Percentiles rank a stretch among this genome's conserved stretches.
Conservation (phyloP, 2,329 filamentous ascomycete genomes). For the Berkeleyomyces rouxiae region DNA sequence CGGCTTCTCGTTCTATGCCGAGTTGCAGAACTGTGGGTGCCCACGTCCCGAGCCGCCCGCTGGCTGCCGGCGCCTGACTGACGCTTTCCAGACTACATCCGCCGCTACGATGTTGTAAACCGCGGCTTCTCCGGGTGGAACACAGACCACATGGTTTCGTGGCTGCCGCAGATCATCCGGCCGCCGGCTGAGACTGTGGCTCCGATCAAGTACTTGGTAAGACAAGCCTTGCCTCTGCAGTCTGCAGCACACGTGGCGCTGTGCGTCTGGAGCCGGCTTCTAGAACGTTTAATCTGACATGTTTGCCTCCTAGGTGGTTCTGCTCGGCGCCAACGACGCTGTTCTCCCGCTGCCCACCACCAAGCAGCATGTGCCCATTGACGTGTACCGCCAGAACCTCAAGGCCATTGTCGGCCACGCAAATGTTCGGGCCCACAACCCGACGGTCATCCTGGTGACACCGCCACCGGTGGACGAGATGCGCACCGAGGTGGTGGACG, state of each 20-base stretch:
- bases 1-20: conserved; percentile 60
- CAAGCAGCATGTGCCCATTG: conserved; percentile 62
- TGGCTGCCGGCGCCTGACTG: not conserved
- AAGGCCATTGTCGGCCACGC: conserved; percentile 56
- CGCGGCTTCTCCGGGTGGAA: conserved; percentile 79
- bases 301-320: conserved; percentile 40
- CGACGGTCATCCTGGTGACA: conserved; percentile 60
- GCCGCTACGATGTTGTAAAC: conserved; percentile 74
- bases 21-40: conserved; percentile 48
- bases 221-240: conserved; percentile 15
- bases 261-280: not conserved
- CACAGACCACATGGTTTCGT: conserved; percentile 53
- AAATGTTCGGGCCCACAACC: conserved; percentile 48
- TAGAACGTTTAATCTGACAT: not conserved
- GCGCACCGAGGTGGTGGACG: conserved; percentile 34
- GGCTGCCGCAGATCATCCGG: conserved; percentile 56
- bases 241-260: no score
- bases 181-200: conserved; percentile 38
- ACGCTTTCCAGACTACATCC: conserved; percentile 43
- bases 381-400: conserved; percentile 58
- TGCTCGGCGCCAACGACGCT: conserved; percentile 86
- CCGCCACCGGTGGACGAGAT: conserved; percentile 74
- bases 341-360: conserved; percentile 45
- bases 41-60: not conserved
- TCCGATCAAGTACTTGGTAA: conserved; percentile 50